Evolutionary conservation across 768 basidiomycete species (phyloP).

Genomic region (Mrakia blollopis): DNA sequence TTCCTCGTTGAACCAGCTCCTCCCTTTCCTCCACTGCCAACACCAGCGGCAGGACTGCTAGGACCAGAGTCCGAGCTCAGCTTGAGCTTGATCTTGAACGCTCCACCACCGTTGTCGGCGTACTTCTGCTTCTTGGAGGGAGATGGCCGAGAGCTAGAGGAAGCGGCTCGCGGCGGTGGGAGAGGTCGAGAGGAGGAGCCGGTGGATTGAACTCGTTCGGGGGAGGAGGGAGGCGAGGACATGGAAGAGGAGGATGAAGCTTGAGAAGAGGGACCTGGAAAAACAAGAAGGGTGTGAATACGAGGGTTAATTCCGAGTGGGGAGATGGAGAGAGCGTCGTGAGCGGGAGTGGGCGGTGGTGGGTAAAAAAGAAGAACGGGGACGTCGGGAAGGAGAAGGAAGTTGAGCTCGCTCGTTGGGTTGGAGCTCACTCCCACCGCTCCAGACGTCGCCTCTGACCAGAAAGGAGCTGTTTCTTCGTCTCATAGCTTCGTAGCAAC

Average conservation of each 20-base stretch:
- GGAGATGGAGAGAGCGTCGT: neutral
- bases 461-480: too few species aligned
- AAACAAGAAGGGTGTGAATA: neutral
- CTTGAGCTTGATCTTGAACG: conserved; percentile 28
- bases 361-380: too few species aligned
- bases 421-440: too few species aligned
- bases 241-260: neutral
- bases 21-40: neutral
- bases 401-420: too few species aligned
- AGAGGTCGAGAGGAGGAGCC: neutral
- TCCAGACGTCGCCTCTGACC: too few species aligned
- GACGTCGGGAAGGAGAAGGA: too few species aligned
- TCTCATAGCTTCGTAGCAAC: too few species aligned
- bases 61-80: neutral
- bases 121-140: conserved; percentile 4
- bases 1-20: neutral
- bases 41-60: neutral
- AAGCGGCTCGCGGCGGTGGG: neutral
- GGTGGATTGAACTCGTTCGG: neutral
- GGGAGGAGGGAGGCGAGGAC: neutral
- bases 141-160: neutral
- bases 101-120: neutral
- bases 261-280: neutral
- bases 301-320: too few species aligned
- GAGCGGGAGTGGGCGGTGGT: too few species aligned